Percentiles rank a stretch among this genome's conserved stretches.
phyloP scores from a whole-genome alignment of 257 asterid species.

The Solanum ossicruentum region DNA sequence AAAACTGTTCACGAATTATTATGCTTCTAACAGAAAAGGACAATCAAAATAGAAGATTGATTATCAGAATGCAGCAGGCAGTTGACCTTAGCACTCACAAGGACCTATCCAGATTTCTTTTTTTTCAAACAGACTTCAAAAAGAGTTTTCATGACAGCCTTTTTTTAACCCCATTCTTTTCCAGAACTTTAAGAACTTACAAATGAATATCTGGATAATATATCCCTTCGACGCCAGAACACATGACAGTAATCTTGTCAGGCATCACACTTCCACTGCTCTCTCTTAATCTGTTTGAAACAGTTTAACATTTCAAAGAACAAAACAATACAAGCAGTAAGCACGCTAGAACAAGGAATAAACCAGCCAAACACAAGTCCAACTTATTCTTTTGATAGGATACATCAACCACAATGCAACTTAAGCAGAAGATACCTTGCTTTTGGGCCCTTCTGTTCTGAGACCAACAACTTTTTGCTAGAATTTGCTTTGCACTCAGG shows the following conservation, averaged over 20 bases:
- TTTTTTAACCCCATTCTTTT: not conserved
- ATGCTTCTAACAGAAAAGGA: not conserved
- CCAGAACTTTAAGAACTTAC: constrained; percentile 35
- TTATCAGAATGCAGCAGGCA: not conserved
- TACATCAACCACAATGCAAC: not conserved
- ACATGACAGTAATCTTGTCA: constrained; percentile 55
- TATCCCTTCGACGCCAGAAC: constrained; percentile 66
- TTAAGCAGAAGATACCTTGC: constrained; percentile 26
- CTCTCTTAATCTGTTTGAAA: constrained; percentile 34
- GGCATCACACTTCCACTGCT: constrained; percentile 31
- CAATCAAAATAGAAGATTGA: not conserved
- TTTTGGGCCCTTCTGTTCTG: constrained; percentile 18
- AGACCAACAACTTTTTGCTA: constrained; percentile 15
- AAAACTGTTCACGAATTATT: not conserved
- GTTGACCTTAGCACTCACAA: not conserved
- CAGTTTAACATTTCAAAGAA: not conserved
- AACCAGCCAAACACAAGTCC: not conserved
- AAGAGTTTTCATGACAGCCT: not conserved
- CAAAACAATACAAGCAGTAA: not conserved
- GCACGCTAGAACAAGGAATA: not conserved
- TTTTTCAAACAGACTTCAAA: not conserved
- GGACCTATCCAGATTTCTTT: not conserved
- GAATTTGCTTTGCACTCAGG: constrained; percentile 67
- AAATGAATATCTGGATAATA: constrained; percentile 67
- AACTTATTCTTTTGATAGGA: not conserved